A percentile compares a stretch with the other conserved stretches of the same genome.
Evolutionary conservation across 2,329 filamentous ascomycete species (phyloP).

Genomic region (Fusarium subtropicale): DNA sequence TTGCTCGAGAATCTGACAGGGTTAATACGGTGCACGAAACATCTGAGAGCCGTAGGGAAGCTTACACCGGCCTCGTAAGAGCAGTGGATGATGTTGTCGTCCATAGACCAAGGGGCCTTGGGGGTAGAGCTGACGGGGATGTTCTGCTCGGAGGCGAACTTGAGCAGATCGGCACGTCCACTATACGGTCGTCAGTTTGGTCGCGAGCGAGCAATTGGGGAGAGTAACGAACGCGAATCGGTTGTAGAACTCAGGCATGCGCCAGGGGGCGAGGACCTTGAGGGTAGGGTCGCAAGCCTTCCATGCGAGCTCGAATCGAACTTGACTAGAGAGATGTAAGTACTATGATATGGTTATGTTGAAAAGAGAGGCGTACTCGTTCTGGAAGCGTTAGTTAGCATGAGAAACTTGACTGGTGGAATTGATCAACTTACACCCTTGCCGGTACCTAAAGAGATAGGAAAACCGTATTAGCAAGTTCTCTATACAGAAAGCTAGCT

Average conservation of each 20-base stretch:
- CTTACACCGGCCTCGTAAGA: conserved; percentile 33
- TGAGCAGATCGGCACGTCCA: conserved; percentile 67
- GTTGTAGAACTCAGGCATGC: conserved; percentile 76
- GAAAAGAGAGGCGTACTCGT: conserved; percentile 9
- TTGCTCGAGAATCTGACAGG: conserved; percentile 56
- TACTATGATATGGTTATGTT: neutral
- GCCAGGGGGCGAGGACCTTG: conserved; percentile 80
- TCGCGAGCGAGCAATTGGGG: neutral
- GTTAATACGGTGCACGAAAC: neutral
- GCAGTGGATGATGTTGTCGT: conserved; percentile 48
- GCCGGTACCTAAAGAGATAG: conserved; percentile 57
- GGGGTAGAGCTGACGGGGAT: conserved; percentile 81
- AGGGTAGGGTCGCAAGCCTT: conserved; percentile 67
- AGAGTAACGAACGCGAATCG: conserved; percentile 62
- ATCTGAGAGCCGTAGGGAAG: too few relatives aligned
- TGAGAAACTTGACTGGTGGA: neutral
- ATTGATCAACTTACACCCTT: conserved; percentile 58
- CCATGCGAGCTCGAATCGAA: conserved; percentile 55
- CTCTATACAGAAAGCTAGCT: neutral
- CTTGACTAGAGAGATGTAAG: conserved; percentile 41
- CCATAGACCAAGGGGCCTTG: conserved; percentile 75
- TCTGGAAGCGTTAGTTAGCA: conserved; percentile 11
- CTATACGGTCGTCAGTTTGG: neutral
- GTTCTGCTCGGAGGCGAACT: conserved; percentile 74
- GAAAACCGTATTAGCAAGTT: neutral